Evolutionary conservation across 202 grass and related monocot species (phyloP), one percentile per base, ranked within the genome.

Genomic region (Schoenoplectus tabernaemontani): DNA sequence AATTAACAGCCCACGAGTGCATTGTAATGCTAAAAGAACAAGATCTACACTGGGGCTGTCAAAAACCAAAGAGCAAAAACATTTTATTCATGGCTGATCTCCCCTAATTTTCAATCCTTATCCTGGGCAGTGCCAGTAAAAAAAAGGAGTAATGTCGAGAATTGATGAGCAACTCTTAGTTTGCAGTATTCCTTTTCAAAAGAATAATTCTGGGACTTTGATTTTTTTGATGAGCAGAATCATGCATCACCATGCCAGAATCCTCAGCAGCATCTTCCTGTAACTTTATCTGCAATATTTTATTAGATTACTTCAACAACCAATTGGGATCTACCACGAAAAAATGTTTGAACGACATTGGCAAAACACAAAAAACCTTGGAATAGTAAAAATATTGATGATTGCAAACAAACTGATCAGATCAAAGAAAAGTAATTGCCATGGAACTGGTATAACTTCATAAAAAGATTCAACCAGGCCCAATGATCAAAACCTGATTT

Each of bases 61-160:
- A 96, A 99, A 92, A 98, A 80, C 89, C 76, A 44, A 30, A 30
- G 82, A 88, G 88, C 60, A 69, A 92, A 98, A 87, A 95, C 7
- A 72, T 71, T 36, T 79, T 66, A 65, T 48, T 41, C 83, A 47
- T 47, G 34, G 59, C 51, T 66, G 68, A 28, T 9, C 36, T 47
- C 50, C 60, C 58, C 84, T 72, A 83, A 59, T 77, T 51, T 78
- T 17, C 32, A 72, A 63, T 86, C 62, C 50, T 41, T 87, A 87
- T 84, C 64, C 89, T 92, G 85, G 72, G 53, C 58, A 59, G 57
- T 72, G 89, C 78, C 78, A 85, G 86, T 50, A 71, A 86, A 91
- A 88, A 91, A 93, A 78, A n/a, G n/a, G 4, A 42, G 37, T 81
- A 63, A 30, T n/a, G 54, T 28, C 77, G 67, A 70, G 3, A 56